Evolutionary conservation across 257 asterid species (phyloP), one percentile per base, ranked within the genome.

Genomic region (Primulina eburnea): DNA sequence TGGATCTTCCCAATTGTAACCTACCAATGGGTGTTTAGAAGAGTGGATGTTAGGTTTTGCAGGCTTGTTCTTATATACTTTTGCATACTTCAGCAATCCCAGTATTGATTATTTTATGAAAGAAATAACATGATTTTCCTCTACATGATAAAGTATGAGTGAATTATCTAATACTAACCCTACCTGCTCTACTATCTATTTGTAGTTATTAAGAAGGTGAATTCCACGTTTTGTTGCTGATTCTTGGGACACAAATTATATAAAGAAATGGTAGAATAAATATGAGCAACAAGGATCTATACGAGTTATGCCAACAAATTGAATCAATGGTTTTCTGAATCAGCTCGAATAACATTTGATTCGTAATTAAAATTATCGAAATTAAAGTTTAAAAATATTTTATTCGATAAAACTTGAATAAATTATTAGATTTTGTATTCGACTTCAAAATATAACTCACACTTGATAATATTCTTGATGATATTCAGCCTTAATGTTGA

Each of bases 21-120:
- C 64, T 43, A 70, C 71, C 80, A 73, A 80, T 67, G 18, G 77
- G 14, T 34, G 59, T 67, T 26, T 38, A 14, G 30, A 28, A 73
- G 60, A 62, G 76, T 78, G 83, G 81, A 65, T 60, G 65, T 79
- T 81, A 78, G 86, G 88, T 84, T 74, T 52, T 62, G 37, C 35
- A 60, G 62, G 24, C 17, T 63, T 83, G 85, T 73, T 73, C 20
- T 60, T 37, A 70, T 75, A 63, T 66, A 43, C 76, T 80, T 83
- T 80, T 80, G 83, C 81, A 66, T 53, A 32, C 64, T 28, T 80
- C 81, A 72, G 69, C 55, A 60, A 47, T 9, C 16, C 50, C 1
- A 3, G 50, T 40, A 8, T 2, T 10, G 55, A 47, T 47, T 47
- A 47, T 14, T 4, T 14, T 47, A 4, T 47, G 18, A 10, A 47